Percentiles rank a stretch among this genome's conserved stretches.
Conservation (phyloP, 805 yeast genomes). For the Nakazawaea ambrosiae region DNA sequence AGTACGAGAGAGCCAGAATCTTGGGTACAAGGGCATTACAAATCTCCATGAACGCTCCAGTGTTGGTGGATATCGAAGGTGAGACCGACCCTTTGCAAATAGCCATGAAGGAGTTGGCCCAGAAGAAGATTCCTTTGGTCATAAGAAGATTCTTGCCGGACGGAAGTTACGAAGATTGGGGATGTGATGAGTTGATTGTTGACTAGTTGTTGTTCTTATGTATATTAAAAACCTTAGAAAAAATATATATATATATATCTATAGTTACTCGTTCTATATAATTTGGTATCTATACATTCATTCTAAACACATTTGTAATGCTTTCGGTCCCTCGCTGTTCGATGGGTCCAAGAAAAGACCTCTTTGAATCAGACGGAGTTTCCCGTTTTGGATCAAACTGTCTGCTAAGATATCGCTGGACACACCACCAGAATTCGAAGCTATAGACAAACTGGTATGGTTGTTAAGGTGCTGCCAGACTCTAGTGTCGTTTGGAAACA, state of each 20-base stretch:
- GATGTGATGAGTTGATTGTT: conserved; percentile 93
- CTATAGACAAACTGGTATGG: conserved; percentile 45
- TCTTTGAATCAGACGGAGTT: conserved; percentile 54
- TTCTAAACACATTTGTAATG: conserved; percentile 13
- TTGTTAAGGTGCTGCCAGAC: conserved; percentile 65
- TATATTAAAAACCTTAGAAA: too few relatives aligned
- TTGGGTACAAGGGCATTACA: conserved; percentile 97
- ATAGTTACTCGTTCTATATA: not conserved
- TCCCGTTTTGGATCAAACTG: conserved; percentile 41
- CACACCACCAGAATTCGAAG: conserved; percentile 41
- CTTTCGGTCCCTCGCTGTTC: conserved; percentile 23
- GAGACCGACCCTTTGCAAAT: conserved; percentile 98
- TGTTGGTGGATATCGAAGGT: conserved; percentile 95
- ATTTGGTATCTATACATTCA: not conserved
- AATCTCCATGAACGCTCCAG: conserved; percentile 98
- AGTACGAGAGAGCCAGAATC: conserved; percentile 96
- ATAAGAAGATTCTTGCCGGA: conserved; percentile 96
- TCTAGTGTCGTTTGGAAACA: conserved; percentile 63
- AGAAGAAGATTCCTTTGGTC: conserved; percentile 90
- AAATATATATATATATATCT: not conserved
- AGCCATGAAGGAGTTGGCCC: conserved; percentile 94
- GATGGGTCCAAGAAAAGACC: conserved; percentile 61
- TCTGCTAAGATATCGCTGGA: conserved; percentile 45
- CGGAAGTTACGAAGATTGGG: conserved; percentile 97
- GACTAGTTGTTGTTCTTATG: conserved; percentile 32